Base-by-base conservation (phyloP, 371 early-diverging fungal genomes). In the Circinella umbellata region DNA sequence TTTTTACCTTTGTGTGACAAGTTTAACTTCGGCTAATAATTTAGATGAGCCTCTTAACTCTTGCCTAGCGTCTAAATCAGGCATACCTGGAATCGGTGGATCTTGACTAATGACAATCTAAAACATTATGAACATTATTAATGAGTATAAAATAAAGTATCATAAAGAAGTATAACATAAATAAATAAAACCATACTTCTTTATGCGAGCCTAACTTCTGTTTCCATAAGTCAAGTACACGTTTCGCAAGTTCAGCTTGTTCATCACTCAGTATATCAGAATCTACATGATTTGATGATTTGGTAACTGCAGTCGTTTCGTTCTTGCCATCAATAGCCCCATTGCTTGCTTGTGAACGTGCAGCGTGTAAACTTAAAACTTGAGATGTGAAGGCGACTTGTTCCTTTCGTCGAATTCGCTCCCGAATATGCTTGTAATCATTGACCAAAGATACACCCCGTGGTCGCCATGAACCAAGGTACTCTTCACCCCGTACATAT, bases 401-500 rank as follows among this genome's bases (percentile, higher is more conserved):
- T 46, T 68, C 70, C 34, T 70, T 74, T 47, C 77, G 76, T 36
- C 68, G 65, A 14, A 88, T 72, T 3, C 69, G 69, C 4, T 80
- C 83, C 20, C 79, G 77, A 8, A 86, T 81, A 27, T 76, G 79
- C 57, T 80, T 80, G 73, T 82, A 93, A 54, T 88, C 89, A 36
- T 84, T 76, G 57, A 96, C 85, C 39, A 92, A 74, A 0, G 88
- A 90, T 8, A 92, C 87, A 14, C 93, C 92, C 4, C 91, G 85
- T 0, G 95, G 94, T 67, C 86, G 84, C 95, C 95, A 95, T 4
- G 83, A 80, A 3, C 84, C 89, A 65, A 95, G 78, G 42, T 86
- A 87, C 64, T 95, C 95, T 71, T 94, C 93, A 36, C 96, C 96
- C 11, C 95, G 88, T 8, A 95, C 93, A 76, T 95, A 95, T 62